A percentile compares a stretch with the other conserved stretches of the same genome.
phyloP scores from a whole-genome alignment of 1,284 basidiomycete species.

The Rhodotorula sp. region DNA sequence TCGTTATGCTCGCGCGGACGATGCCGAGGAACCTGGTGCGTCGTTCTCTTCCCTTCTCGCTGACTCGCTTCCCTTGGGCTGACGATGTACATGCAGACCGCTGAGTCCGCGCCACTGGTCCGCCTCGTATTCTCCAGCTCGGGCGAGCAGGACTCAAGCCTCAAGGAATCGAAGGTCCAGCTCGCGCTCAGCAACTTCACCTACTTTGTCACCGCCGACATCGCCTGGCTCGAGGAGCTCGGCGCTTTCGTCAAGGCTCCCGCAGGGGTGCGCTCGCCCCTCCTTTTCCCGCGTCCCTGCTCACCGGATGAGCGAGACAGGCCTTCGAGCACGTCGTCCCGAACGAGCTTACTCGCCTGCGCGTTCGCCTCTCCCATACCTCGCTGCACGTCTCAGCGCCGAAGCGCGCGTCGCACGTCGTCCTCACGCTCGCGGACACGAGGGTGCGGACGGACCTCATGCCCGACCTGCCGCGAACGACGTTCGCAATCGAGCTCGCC shows the following conservation, averaged over 20 bases:
- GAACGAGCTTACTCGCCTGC: constrained; percentile 76
- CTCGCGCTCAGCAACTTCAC: constrained; percentile 68
- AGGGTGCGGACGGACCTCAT: constrained; percentile 70
- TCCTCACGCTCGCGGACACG: constrained; percentile 66
- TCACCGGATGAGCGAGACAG: constrained; percentile 51
- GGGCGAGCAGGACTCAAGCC: constrained; percentile 63
- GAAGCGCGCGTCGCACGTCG: constrained; percentile 64
- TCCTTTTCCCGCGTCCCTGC: accelerated
- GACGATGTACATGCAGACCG: constrained; percentile 46
- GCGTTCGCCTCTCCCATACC: constrained; percentile 67
- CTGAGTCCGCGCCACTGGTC: constrained; percentile 54
- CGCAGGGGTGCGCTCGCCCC: constrained; percentile 29
- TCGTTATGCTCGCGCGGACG: constrained; percentile 44
- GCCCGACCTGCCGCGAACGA: constrained; percentile 63
- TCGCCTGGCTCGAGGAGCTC: constrained; percentile 68
- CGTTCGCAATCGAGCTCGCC: constrained; percentile 59
- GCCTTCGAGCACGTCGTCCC: constrained; percentile 92
- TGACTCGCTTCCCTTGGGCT: not conserved
- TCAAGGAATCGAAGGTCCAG: constrained; percentile 77
- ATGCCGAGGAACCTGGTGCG: constrained; percentile 23
- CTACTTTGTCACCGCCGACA: constrained; percentile 64
- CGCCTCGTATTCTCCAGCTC: constrained; percentile 70
- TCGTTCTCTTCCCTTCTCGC: constrained; percentile 32
- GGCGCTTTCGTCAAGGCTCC: constrained; percentile 74
- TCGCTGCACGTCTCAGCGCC: constrained; percentile 67